Evolutionary conservation across 441 rosid genomes (phyloP).

Genomic region (Kokia cookei): DNA sequence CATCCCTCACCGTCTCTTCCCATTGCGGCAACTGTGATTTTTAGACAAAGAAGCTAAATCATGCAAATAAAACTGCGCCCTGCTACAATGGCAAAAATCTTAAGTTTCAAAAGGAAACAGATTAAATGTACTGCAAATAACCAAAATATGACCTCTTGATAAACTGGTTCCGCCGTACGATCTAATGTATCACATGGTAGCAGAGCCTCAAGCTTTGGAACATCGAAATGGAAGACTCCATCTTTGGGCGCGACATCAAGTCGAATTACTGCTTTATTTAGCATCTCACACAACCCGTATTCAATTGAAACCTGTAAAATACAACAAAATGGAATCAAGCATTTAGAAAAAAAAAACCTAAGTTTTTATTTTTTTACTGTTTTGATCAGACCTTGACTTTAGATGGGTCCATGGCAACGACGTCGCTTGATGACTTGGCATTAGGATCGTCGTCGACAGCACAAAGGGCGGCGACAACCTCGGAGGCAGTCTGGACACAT

Average conservation of each 20-base stretch:
- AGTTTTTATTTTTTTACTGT: no score
- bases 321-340: not conserved
- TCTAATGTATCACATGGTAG: slow-evolving; percentile 71
- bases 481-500: slow-evolving; percentile 74
- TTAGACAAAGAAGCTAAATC: not conserved
- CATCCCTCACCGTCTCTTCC: slow-evolving; percentile 52
- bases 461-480: slow-evolving; percentile 58
- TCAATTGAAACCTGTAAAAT: slow-evolving; percentile 59
- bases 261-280: slow-evolving; percentile 47
- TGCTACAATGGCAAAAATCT: not conserved
- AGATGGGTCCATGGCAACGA: slow-evolving; percentile 40
- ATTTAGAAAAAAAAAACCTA: not conserved
- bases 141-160: slow-evolving; percentile 45
- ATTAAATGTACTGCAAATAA: not conserved
- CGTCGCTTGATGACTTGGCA: slow-evolving; percentile 28
- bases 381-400: slow-evolving; percentile 50
- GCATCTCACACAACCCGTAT: slow-evolving; percentile 78
- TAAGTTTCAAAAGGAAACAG: not conserved
- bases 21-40: slow-evolving; percentile 63
- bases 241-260: slow-evolving; percentile 51
- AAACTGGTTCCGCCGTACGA: slow-evolving; percentile 39
- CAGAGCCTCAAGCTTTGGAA: slow-evolving; percentile 60
- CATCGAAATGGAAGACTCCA: slow-evolving; percentile 52
- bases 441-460: slow-evolving; percentile 27
- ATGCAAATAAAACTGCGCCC: no score